These are phyloP conservation scores for Coemansia erecta DNA, from an alignment of 192 early-diverging fungal species.

Conservation along the genomic window DNA sequence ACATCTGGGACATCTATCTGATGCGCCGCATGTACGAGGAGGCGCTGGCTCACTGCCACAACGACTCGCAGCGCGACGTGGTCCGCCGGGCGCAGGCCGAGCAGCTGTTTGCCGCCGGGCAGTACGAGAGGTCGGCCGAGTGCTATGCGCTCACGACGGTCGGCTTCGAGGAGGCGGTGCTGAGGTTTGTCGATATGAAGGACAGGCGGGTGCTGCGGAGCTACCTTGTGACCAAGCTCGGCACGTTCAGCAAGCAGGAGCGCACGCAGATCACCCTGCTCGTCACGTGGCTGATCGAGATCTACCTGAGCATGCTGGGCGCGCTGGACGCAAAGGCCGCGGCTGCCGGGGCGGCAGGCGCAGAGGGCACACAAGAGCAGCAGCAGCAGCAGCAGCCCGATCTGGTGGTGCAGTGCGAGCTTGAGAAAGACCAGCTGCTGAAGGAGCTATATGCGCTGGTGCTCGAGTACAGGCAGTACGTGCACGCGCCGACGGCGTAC, in stretches of 20 bases:
- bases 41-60: constrained; percentile 73
- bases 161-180: constrained; percentile 87
- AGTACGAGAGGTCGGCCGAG: constrained; percentile 74
- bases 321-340: constrained; percentile 56
- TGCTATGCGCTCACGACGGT: constrained; percentile 79
- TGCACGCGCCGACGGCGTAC: constrained; percentile 73
- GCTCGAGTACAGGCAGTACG: constrained; percentile 60
- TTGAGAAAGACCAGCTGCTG: constrained; percentile 60
- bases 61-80: constrained; percentile 70
- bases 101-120: constrained; percentile 71
- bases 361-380: no score
- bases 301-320: constrained; percentile 79
- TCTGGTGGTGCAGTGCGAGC: constrained; percentile 26
- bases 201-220: constrained; percentile 72
- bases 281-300: constrained; percentile 86
- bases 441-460: constrained; percentile 75
- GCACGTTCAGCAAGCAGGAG: constrained; percentile 69
- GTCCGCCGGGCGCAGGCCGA: constrained; percentile 86
- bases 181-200: constrained; percentile 71
- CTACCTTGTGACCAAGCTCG: constrained; percentile 76
- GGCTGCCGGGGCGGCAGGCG: constrained; percentile 18
- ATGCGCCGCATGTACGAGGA: constrained; percentile 77
- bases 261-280: constrained; percentile 76
- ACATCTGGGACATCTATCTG: constrained; percentile 92
- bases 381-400: constrained; percentile 3